phyloP scores from a whole-genome alignment of 257 asterid genomes.

The Vinca minor region DNA sequence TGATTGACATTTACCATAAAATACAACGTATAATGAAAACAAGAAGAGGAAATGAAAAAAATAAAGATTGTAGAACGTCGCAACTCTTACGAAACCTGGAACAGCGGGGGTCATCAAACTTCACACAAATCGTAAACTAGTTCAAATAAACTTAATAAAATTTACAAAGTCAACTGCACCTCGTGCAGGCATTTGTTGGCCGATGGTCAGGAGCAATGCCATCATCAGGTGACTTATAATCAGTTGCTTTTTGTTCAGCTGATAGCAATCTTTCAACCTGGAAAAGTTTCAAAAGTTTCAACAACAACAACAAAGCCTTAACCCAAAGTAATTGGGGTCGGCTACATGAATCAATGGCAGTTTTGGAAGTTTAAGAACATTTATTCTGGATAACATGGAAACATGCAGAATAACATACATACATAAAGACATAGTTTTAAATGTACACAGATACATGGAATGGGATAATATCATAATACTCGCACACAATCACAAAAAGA shows the following conservation, averaged over 20 bases:
- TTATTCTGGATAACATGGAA: neutral
- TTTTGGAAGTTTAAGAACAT: conserved; percentile 11
- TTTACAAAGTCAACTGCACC: conserved; percentile 33
- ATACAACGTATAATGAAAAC: too few relatives aligned
- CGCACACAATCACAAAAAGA: neutral
- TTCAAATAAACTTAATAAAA: neutral
- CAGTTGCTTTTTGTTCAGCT: conserved; percentile 91
- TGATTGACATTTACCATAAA: too few relatives aligned
- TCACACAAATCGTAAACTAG: neutral
- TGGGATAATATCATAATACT: neutral
- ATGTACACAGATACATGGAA: neutral
- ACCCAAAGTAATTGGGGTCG: too few relatives aligned
- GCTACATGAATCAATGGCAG: too few relatives aligned
- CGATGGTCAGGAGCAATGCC: conserved; percentile 91
- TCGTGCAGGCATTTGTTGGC: conserved; percentile 89
- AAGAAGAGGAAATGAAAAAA: neutral
- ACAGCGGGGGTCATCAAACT: neutral
- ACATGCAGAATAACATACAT: neutral
- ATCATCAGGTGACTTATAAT: conserved; percentile 89
- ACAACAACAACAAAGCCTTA: too few relatives aligned
- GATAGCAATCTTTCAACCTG: conserved; percentile 89
- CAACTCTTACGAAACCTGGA: neutral
- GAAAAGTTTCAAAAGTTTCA: too few relatives aligned
- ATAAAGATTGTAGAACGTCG: neutral
- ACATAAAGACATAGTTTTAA: neutral